Conservation (phyloP, 768 basidiomycete genomes). For the Wakefieldia striispora region DNA sequence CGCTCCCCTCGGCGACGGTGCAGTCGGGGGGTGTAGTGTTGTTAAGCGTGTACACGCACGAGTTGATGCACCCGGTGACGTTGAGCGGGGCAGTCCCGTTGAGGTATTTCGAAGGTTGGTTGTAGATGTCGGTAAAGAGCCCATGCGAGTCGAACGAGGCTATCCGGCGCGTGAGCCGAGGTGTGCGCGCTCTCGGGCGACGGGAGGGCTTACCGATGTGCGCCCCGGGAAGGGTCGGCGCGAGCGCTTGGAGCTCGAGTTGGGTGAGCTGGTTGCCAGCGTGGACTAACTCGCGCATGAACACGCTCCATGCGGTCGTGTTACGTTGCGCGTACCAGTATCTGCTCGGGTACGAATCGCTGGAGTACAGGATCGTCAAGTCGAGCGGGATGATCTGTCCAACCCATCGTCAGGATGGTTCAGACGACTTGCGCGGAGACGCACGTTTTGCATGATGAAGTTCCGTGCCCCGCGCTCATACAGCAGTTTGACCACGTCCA, state of each 20-base stretch:
- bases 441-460: constrained; percentile 67
- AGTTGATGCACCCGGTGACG: constrained; percentile 49
- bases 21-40: constrained; percentile 29
- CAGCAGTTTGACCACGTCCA: constrained; percentile 57
- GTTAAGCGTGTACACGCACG: constrained; percentile 41
- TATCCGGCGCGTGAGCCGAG: constrained; percentile 16
- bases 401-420: background rate
- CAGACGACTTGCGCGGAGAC: constrained; percentile 12
- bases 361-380: constrained; percentile 44
- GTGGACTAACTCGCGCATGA: constrained; percentile 51
- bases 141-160: constrained; percentile 61
- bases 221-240: constrained; percentile 47
- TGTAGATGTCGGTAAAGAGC: constrained; percentile 58
- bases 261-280: constrained; percentile 52
- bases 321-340: constrained; percentile 53
- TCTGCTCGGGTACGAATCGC: constrained; percentile 45
- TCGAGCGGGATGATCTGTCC: constrained; percentile 58
- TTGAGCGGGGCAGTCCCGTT: constrained; percentile 65
- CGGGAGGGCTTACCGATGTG: constrained; percentile 49
- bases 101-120: constrained; percentile 49
- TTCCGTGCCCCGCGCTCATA: constrained; percentile 61
- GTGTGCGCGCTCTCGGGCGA: no score
- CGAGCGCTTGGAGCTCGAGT: constrained; percentile 49
- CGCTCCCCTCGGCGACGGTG: constrained; percentile 36
- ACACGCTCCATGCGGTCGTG: constrained; percentile 55